phyloP scores from a whole-genome alignment of 495 filamentous ascomycete species.

The Talaromyces stipitatus region DNA sequence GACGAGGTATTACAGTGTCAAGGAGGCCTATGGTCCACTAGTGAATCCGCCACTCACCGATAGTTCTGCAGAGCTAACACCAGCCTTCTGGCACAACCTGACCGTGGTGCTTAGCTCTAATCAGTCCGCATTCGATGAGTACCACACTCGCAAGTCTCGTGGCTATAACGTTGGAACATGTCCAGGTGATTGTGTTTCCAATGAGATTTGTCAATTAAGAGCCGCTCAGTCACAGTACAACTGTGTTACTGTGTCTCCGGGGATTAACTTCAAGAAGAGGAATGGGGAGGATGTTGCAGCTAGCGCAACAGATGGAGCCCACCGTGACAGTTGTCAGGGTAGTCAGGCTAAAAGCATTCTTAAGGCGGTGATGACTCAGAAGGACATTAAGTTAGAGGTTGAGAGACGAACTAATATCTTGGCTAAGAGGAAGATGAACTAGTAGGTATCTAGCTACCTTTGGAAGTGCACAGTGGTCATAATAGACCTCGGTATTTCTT shows the following conservation, averaged over 20 bases:
- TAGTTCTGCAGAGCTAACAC: slow-evolving; percentile 33
- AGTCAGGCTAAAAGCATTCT: neutral
- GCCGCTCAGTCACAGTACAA: slow-evolving; percentile 29
- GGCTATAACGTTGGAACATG: slow-evolving; percentile 27
- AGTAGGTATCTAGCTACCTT: neutral
- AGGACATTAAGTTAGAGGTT: neutral
- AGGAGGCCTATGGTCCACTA: slow-evolving; percentile 41
- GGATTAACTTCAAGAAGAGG: slow-evolving; percentile 18
- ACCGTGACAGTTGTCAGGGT: neutral
- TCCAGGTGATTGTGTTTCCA: slow-evolving; percentile 23
- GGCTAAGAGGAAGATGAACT: neutral
- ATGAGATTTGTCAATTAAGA: slow-evolving; percentile 35
- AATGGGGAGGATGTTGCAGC: neutral
- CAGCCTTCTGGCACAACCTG: slow-evolving; percentile 54
- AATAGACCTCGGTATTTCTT: no score
- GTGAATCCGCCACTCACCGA: slow-evolving; percentile 30
- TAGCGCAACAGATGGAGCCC: neutral
- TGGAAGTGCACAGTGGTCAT: no score
- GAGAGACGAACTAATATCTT: neutral
- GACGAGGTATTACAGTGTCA: slow-evolving; percentile 46
- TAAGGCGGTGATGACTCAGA: neutral
- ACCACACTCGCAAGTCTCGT: slow-evolving; percentile 27
- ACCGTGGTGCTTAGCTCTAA: slow-evolving; percentile 34
- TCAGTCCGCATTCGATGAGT: slow-evolving; percentile 27
- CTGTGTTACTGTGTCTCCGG: slow-evolving; percentile 15